Evolutionary conservation across 805 yeast genomes (phyloP).

Genomic region (Candida bentonensis): DNA sequence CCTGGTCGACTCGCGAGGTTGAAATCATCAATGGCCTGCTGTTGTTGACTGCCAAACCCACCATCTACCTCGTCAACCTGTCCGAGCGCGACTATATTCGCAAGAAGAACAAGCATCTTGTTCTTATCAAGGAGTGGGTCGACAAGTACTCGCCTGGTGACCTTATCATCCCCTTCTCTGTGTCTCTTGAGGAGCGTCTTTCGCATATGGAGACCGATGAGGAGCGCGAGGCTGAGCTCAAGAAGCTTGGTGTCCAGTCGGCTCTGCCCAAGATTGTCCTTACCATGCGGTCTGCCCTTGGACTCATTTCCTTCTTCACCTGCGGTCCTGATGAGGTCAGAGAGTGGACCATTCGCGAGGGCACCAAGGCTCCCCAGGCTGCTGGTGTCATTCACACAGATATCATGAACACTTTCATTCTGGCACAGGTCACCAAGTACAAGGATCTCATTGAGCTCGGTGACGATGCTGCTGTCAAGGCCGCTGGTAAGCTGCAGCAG

Average conservation of each 20-base stretch:
- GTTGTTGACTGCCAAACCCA: slow-evolving; percentile 88
- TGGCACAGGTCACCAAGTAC: slow-evolving; percentile 85
- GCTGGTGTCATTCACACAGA: slow-evolving; percentile 98
- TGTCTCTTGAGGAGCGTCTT: slow-evolving; percentile 81
- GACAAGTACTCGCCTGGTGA: slow-evolving; percentile 79
- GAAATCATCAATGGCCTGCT: slow-evolving; percentile 77
- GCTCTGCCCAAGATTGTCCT: slow-evolving; percentile 79
- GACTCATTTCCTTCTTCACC: slow-evolving; percentile 87
- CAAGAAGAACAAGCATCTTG: slow-evolving; percentile 77
- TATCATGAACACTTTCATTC: slow-evolving; percentile 84
- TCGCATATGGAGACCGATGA: slow-evolving; percentile 77
- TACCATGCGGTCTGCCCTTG: slow-evolving; percentile 75
- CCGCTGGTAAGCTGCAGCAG: slow-evolving; percentile 76
- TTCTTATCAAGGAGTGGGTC: slow-evolving; percentile 81
- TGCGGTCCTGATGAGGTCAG: slow-evolving; percentile 94
- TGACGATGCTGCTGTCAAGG: slow-evolving; percentile 71
- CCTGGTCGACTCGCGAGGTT: slow-evolving; percentile 84
- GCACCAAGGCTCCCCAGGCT: slow-evolving; percentile 94
- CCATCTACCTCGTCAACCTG: slow-evolving; percentile 81
- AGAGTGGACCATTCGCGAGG: slow-evolving; percentile 93
- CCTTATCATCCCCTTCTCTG: slow-evolving; percentile 83
- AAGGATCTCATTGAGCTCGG: slow-evolving; percentile 59
- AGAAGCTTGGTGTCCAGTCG: slow-evolving; percentile 56
- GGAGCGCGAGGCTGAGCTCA: slow-evolving; percentile 64
- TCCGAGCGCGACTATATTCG: slow-evolving; percentile 79